Evolutionary conservation across 73 alveolate genomes (phyloP).

Genomic region (Paramecium pentaurelia): DNA sequence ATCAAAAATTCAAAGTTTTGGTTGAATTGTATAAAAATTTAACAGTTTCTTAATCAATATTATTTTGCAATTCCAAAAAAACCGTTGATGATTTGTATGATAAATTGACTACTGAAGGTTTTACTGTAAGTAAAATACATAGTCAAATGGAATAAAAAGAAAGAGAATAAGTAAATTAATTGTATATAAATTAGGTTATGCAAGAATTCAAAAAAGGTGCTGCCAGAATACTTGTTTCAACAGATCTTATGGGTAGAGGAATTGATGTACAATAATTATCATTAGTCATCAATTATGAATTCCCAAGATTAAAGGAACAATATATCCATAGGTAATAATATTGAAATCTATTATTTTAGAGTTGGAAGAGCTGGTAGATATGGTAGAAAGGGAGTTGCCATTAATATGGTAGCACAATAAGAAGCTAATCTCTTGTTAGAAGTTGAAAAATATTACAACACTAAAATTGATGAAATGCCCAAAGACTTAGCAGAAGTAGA

Average conservation of each 20-base stretch:
- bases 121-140: slow-evolving; percentile 84
- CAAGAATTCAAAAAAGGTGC: slow-evolving; percentile 92
- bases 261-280: slow-evolving; percentile 96
- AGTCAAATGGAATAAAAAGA: slow-evolving; percentile 87
- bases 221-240: slow-evolving; percentile 89
- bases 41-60: slow-evolving; percentile 86
- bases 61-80: slow-evolving; percentile 74
- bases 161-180: slow-evolving; percentile 71
- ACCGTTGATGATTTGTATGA: slow-evolving; percentile 82
- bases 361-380: slow-evolving; percentile 71
- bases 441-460: slow-evolving; percentile 73
- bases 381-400: slow-evolving; percentile 71
- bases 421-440: slow-evolving; percentile 72
- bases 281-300: slow-evolving; percentile 90
- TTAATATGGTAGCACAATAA: slow-evolving; percentile 65
- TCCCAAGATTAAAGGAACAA: slow-evolving; percentile 87
- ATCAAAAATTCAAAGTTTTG: slow-evolving; percentile 82
- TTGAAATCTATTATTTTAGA: slow-evolving; percentile 52
- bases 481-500: slow-evolving; percentile 66
- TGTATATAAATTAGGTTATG: slow-evolving; percentile 57
- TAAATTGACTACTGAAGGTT: slow-evolving; percentile 75
- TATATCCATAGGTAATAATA: slow-evolving; percentile 77
- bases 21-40: slow-evolving; percentile 88
- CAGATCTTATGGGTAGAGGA: slow-evolving; percentile 93
- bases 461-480: slow-evolving; percentile 77